Evolutionary conservation across 2,329 filamentous ascomycete species (phyloP), one percentile per base, ranked within the genome.

Genomic region (Phialemoniopsis sp.): DNA sequence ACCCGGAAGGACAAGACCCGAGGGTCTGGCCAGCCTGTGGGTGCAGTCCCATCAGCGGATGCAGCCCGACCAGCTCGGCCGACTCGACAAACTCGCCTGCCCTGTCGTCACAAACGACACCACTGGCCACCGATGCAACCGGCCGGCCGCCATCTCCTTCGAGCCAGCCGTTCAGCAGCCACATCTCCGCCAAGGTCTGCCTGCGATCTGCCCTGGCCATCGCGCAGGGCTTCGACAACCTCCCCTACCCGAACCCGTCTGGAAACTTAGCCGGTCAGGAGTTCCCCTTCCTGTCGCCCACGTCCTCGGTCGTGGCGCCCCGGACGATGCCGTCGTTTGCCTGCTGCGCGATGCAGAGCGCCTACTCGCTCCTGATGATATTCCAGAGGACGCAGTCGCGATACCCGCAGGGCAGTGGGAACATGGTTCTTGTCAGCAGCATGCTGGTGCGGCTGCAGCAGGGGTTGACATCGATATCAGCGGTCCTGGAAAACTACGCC

Each of bases 151-250:
- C 39, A 6, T 26, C 41, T 16, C 42, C 45, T 42, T 43, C 45
- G 13, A 43, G 52, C 9, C 60, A 68, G 32, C 69, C 69, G 13
- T 73, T 72, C 46, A 66, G 54, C 44, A 65, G 58, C 32, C 67
- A 70, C 40, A 58, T 65, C 32, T 73, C 70, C 13, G 63, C 70
- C 16, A 69, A 69, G 47, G 62, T 73, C 42, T 73, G 70, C 47
- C 56, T 74, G 26, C 67, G 65, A 34, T 65, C 70, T 8, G 68
- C 70, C 3, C 58, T 74, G 32, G 67, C 62, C 43, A 73, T 75
- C 39, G 64, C 70, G 2, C 51, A 58, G 37, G 63, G 63, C 12
- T 73, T 73, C 37, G 60, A 67, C 44, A 54, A 57, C 10, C 49
- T 75, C 28, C 69, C 71, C 1, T 71, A 67, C 39, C 70, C 71